Conservation (phyloP, 768 basidiomycete genomes). For the Erythrobasidium yunnanense region DNA sequence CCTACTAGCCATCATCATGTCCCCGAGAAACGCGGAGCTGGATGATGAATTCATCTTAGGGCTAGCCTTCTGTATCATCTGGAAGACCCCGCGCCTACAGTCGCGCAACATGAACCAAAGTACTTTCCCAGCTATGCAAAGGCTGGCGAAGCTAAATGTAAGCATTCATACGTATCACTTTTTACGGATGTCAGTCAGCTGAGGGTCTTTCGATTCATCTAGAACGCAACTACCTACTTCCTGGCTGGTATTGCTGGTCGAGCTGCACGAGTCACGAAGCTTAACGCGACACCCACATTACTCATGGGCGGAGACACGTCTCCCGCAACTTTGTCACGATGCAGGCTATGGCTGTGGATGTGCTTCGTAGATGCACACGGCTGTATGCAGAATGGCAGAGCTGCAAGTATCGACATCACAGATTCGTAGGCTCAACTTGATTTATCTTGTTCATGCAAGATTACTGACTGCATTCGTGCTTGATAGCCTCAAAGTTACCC, state of each 20-base stretch:
- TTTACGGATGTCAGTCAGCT: not conserved
- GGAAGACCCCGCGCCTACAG: conserved; percentile 14
- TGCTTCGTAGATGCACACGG: conserved; percentile 27
- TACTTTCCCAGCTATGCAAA: conserved; percentile 6
- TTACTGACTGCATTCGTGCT: not conserved
- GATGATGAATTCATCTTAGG: conserved; percentile 25
- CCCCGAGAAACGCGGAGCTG: conserved; percentile 7
- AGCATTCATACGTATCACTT: conserved; percentile 5
- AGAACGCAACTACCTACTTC: conserved; percentile 25
- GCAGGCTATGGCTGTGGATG: conserved; percentile 21
- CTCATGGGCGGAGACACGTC: conserved; percentile 13
- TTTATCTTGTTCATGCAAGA: not conserved
- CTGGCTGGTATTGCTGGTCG: conserved; percentile 14
- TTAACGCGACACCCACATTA: not conserved
- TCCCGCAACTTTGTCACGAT: not conserved
- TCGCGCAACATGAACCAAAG: not conserved
- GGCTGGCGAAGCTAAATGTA: conserved; percentile 17
- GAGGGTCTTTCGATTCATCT: not conserved
- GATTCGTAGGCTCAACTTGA: not conserved
- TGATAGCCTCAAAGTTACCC: conserved; percentile 3
- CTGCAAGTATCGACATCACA: conserved; percentile 12
- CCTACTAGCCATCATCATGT: conserved; percentile 25
- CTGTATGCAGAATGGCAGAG: conserved; percentile 26
- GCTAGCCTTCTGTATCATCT: conserved; percentile 17
- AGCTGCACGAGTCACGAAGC: conserved; percentile 12